Conservation (phyloP, 169 alveolate genomes). For the Plasmodium falciparum region DNA sequence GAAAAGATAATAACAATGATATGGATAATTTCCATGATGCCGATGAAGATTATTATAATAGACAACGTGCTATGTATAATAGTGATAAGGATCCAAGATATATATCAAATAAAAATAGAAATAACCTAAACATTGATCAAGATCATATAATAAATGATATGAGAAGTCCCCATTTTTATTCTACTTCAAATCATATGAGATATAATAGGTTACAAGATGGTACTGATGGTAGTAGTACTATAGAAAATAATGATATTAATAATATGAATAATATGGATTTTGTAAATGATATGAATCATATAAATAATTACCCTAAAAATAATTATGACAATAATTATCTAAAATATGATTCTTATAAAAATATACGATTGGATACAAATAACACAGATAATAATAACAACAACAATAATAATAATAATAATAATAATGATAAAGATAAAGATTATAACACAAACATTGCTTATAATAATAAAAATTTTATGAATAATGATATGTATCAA, state of each 20-base stretch:
- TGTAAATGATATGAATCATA: constrained; percentile 11
- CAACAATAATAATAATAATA: neutral
- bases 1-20: constrained; percentile 24
- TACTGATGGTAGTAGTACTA: constrained; percentile 20
- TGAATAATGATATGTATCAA: constrained; percentile 4
- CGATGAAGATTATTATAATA: constrained; percentile 10
- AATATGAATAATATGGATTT: constrained; percentile 9
- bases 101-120: constrained; percentile 17
- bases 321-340: constrained; percentile 30
- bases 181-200: constrained; percentile 32
- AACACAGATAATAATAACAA: neutral
- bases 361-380: constrained; percentile 22
- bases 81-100: constrained; percentile 9
- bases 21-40: constrained; percentile 30
- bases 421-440: neutral
- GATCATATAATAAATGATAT: constrained; percentile 43
- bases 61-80: constrained; percentile 2
- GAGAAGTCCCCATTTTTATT: constrained; percentile 30
- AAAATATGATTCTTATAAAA: constrained; percentile 55
- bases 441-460: constrained; percentile 8
- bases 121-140: constrained; percentile 31
- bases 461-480: neutral
- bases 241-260: constrained; percentile 21
- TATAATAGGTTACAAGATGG: constrained; percentile 37
- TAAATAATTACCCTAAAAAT: neutral